These are phyloP conservation scores for Chrysoporthe deuterocubensis DNA, from an alignment of 2,329 filamentous ascomycete species.

Conservation along the genomic window DNA sequence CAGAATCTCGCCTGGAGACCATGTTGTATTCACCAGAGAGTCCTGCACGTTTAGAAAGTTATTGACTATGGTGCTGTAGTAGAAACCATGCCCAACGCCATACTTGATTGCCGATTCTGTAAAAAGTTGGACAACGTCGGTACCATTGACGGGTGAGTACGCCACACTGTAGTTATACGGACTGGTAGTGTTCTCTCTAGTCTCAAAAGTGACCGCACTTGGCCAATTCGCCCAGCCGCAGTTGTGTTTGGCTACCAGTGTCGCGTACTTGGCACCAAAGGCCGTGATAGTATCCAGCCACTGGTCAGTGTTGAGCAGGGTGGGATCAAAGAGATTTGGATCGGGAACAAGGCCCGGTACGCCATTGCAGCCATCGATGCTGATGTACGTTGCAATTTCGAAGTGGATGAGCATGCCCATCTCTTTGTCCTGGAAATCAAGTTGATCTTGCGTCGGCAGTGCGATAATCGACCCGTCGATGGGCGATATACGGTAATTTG, in stretches of 20 bases:
- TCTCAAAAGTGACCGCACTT: constrained; percentile 34
- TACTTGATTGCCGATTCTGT: constrained; percentile 34
- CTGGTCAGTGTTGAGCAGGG: constrained; percentile 34
- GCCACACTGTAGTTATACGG: constrained; percentile 37
- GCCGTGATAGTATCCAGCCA: constrained; percentile 37
- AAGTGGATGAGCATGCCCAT: constrained; percentile 36
- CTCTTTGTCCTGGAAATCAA: constrained; percentile 35
- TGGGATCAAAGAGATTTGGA: constrained; percentile 31
- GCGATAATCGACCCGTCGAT: constrained; percentile 36
- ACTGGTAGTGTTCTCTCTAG: constrained; percentile 33
- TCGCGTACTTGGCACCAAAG: constrained; percentile 37
- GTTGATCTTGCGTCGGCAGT: constrained; percentile 34
- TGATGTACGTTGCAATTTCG: constrained; percentile 35
- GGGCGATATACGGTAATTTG: constrained; percentile 32
- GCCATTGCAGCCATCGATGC: constrained; percentile 35
- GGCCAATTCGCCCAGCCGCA: constrained; percentile 39
- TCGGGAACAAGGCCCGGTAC: constrained; percentile 33
- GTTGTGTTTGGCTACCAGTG: constrained; percentile 38
- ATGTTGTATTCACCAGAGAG: constrained; percentile 29
- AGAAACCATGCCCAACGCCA: constrained; percentile 36
- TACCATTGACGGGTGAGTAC: constrained; percentile 34
- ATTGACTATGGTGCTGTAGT: constrained; percentile 39
- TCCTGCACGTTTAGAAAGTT: constrained; percentile 37
- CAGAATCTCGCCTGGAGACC: constrained; percentile 31
- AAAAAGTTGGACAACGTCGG: constrained; percentile 34